A percentile compares a stretch with the other conserved stretches of the same genome.
Evolutionary conservation across 2,329 filamentous ascomycete genomes (phyloP).

Genomic region (Helminthosporium solani): DNA sequence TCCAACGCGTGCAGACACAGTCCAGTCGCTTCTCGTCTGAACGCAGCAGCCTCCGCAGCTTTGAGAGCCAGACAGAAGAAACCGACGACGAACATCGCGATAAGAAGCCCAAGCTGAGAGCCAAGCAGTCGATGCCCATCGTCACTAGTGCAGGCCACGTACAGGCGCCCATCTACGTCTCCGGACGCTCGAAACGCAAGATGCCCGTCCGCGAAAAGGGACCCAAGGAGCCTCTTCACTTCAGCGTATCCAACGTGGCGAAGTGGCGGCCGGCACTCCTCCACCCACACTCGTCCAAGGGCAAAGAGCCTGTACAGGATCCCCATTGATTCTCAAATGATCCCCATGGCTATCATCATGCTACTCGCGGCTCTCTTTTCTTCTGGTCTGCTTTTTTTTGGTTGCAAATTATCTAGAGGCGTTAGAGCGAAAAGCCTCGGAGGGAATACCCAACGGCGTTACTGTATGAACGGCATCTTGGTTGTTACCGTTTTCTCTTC

Average conservation of each 20-base stretch:
- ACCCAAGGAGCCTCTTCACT: slow-evolving; percentile 42
- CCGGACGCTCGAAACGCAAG: slow-evolving; percentile 45
- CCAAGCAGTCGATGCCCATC: slow-evolving; percentile 38
- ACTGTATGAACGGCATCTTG: slow-evolving; percentile 3
- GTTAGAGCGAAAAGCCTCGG: slow-evolving; percentile 19
- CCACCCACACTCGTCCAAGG: slow-evolving; percentile 38
- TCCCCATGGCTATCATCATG: not conserved
- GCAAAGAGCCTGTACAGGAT: slow-evolving; percentile 32
- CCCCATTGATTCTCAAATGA: slow-evolving; percentile 4
- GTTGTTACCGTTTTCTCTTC: not conserved
- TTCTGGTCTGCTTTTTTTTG: slow-evolving; percentile 5
- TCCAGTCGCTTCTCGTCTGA: slow-evolving; percentile 33
- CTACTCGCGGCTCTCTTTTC: slow-evolving; percentile 1
- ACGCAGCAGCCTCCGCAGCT: slow-evolving; percentile 33
- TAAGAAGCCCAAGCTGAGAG: slow-evolving; percentile 44
- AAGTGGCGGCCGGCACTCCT: slow-evolving; percentile 37
- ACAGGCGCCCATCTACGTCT: slow-evolving; percentile 39
- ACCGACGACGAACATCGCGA: slow-evolving; percentile 43
- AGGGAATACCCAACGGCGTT: slow-evolving; percentile 25
- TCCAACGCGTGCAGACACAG: slow-evolving; percentile 30
- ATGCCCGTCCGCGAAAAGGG: slow-evolving; percentile 43
- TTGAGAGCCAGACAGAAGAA: slow-evolving; percentile 32
- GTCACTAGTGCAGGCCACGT: slow-evolving; percentile 25
- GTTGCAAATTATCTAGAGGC: slow-evolving; percentile 15
- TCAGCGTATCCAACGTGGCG: slow-evolving; percentile 39